A percentile compares a stretch with the other conserved stretches of the same genome.
These are phyloP conservation scores for Venturia nashicola DNA, from an alignment of 2,329 filamentous ascomycete genomes.

Conservation along the genomic window DNA sequence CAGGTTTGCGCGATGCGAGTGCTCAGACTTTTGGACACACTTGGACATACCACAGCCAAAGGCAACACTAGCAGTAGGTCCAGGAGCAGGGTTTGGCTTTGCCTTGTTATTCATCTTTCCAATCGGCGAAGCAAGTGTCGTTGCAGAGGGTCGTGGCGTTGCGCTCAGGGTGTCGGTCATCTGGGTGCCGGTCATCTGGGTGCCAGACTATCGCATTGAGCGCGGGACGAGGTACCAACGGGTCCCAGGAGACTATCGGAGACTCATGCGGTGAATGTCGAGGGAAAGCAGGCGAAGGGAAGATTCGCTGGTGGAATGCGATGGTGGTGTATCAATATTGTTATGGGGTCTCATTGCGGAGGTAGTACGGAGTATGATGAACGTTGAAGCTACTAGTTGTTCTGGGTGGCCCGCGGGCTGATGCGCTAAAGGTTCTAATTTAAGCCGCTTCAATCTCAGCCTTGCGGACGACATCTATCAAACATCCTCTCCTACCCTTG, in stretches of 20 bases:
- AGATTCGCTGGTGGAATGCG: neutral
- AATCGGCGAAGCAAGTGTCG: slow-evolving; percentile 8
- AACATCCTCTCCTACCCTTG: neutral
- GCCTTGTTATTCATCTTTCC: slow-evolving; percentile 6
- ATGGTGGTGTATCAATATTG: neutral
- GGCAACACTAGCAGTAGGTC: slow-evolving; percentile 1
- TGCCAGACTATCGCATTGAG: neutral
- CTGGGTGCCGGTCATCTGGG: neutral
- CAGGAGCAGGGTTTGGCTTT: slow-evolving; percentile 5
- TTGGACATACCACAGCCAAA: slow-evolving; percentile 12
- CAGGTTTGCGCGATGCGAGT: neutral
- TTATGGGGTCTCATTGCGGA: neutral
- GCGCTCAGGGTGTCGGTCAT: slow-evolving; percentile 4
- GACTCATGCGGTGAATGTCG: neutral
- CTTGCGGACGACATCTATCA: neutral
- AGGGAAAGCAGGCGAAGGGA: neutral
- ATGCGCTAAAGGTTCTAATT: too few species aligned
- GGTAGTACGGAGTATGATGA: neutral
- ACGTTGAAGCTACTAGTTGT: neutral
- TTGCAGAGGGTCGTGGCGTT: neutral
- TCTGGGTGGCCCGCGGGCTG: too few species aligned
- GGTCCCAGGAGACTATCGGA: neutral
- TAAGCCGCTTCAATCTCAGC: neutral
- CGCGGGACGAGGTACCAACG: neutral
- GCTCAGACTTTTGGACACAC: neutral